Evolutionary conservation across 805 yeast species (phyloP), one percentile per base, ranked within the genome.

Genomic region (Vanderwaltozyma polyspora): DNA sequence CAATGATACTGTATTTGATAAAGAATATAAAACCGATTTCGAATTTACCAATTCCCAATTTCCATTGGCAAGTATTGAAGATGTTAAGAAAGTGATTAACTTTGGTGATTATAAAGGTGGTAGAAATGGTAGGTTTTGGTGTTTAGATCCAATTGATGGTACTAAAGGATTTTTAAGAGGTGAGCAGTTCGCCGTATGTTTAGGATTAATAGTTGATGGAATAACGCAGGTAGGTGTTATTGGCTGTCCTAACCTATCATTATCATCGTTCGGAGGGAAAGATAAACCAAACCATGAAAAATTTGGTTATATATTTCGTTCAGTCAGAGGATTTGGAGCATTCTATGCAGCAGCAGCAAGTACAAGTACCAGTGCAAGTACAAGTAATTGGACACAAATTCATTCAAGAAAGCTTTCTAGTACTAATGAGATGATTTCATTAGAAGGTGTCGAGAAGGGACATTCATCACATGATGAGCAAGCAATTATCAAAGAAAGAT

Each of bases 131-230:
- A 67, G 98, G 41, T 76, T 84, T 54, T 91, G 99, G 99, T 94
- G 96, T 1, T 63, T 91, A 50, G 99, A 91, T 52, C 99, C 99
- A 26, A 87, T 91, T 41, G 99, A 91, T 53, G 99, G 99, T 6
- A 91, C 99, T 15, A 91, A 79, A 56, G 99, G 99, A 0, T 91
- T 91, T 55, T 63, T 91, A 35, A 70, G 99, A 52, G 94, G 95
- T 31, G 96, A 87, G 44, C 99, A 91, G 55, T 91, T 85, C 58
- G 96, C 98, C 2, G 94, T 91, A 1, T 91, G 99, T 54, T 64
- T 91, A 29, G 96, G 94, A 0, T 63, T 91, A 44, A 77, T 91
- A 31, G 93, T 76, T 21, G 80, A 87, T 50, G 94, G 95, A 11
- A 66, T 72, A 32, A 94, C 85, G 1, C 76, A 79, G 40, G 68